phyloP scores from a whole-genome alignment of 257 asterid species.

The Cynanchum wilfordii region DNA sequence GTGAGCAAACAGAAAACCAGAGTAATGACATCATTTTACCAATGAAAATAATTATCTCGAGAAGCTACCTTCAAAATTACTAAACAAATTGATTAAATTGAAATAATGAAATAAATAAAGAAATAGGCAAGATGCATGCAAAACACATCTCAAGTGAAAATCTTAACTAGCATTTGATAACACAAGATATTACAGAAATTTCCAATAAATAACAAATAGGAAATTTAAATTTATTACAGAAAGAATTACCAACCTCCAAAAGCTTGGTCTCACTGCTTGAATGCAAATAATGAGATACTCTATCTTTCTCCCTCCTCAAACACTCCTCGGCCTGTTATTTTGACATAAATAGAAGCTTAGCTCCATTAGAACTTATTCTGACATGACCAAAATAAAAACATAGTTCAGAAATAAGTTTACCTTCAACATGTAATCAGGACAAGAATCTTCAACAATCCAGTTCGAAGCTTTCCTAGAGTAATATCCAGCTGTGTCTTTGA shows the following conservation, averaged over 20 bases:
- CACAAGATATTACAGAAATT: not conserved
- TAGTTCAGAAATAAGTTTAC: conserved; percentile 19
- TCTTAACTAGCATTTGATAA: not conserved
- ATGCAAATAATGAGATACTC: conserved; percentile 49
- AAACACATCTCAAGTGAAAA: not conserved
- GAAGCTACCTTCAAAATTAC: not conserved
- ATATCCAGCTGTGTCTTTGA: conserved; percentile 39
- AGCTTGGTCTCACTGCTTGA: conserved; percentile 43
- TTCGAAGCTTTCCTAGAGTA: conserved; percentile 57
- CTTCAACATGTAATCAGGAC: conserved; percentile 60
- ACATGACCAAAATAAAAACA: not conserved
- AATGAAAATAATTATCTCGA: not conserved
- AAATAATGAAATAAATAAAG: not conserved
- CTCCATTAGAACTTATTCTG: not conserved
- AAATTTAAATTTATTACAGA: not conserved
- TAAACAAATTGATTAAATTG: not conserved
- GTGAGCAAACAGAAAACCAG: not conserved
- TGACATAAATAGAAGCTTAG: conserved; percentile 7
- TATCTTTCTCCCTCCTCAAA: conserved; percentile 48
- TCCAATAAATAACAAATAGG: not conserved
- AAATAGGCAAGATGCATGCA: not conserved
- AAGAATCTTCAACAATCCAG: conserved; percentile 56
- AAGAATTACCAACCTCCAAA: conserved; percentile 37
- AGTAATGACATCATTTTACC: not conserved
- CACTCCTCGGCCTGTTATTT: conserved; percentile 47